Base-by-base conservation (phyloP, 192 early-diverging fungal genomes). In the Mortierella antarctica region DNA sequence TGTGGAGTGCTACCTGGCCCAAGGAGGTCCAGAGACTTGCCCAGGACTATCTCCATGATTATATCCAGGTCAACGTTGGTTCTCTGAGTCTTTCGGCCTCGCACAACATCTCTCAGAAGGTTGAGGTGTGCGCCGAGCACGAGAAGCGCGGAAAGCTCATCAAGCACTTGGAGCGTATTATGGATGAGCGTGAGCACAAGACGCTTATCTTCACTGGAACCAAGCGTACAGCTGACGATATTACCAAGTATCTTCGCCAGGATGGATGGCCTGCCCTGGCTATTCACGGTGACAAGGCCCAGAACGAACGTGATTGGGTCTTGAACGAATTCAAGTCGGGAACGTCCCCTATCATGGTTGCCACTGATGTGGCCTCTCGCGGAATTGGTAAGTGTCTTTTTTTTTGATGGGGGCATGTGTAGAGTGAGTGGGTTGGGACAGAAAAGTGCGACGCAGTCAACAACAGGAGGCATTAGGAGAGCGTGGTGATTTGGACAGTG, bases 1-100 rank as follows among this genome's bases (percentile, higher is more conserved):
- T 99, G 95, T 99, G 96, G 96, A 96, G 94, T 82, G 98, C 98
- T 11, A 99, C 98, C 6, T 99, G 97, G 97, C 98, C 98, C 42
- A 97, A 96, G 85, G 93, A 95, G 57, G 96, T 99, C 10, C 94
- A 98, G 77, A 85, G 87, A 65, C 89, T 99, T 12, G 98, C 96
- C 18, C 87, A 92, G 53, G 95, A 97, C 70, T 99, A 95, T 72
- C 84, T 98, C 62, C 85, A 91, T 15, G 96, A 98, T 63, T 97
- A 92, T 75, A 98, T 99, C 82, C 96, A 98, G 80, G 95, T 99
- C 61, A 99, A 95, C 66, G 92, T 99, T 61, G 98, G 98, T 18
- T 97, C 96, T 18, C 76, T 97, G 31, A 95, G 95, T 21, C 88
- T 99, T 14, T 91, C 93, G n/a, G 97, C 98, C 46, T 94, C 89